Base-by-base conservation (phyloP, 371 early-diverging fungal genomes). In the Rhizomucor pusillus region DNA sequence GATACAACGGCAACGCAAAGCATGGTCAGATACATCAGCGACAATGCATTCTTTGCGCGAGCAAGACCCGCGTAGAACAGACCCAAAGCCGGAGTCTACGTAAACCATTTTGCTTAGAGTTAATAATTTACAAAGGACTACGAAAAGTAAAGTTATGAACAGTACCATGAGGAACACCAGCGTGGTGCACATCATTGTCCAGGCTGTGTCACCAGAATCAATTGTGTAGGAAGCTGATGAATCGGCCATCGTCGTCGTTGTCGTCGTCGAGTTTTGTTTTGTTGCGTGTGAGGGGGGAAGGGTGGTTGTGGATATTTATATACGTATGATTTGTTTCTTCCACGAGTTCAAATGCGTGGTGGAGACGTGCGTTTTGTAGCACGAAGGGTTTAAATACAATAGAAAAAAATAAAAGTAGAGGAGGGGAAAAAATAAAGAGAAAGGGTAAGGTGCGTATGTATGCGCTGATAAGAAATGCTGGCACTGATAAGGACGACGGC, bases 61-160 rank as follows among this genome's bases (percentile, higher is more conserved):
- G 89, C 85, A 78, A 93, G 80, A 20, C 94, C 94, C 53, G 90
- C 84, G 73, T 94, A 93, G 65, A 91, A 91, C 60, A 85, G 82
- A 24, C 90, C 90, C 5, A 87, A 72, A 6, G 87, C 90, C 3
- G 89, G 90, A 12, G 81, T 73, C 78, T 77, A 53, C 19, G 45
- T 22, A 18, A 51, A 18, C 13, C n/a, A 50, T 20, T 1, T 37
- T 12, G 11, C 13, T n/a, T 33, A 6, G 19, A 25, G 25, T 20
- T 46, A 33, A 10, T 44, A 19, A 14, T 37, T 37, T 37, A 37
- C 19, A 54, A 36, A 20, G 16, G 18, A 22, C n/a, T 22, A 24
- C 16, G 23, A 10, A 19, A 25, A n/a, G n/a, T n/a, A n/a, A n/a
- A n/a, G n/a, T n/a, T n/a, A n/a, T n/a, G n/a, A n/a, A n/a, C 36